Percentiles rank a stretch among this genome's conserved stretches.
Evolutionary conservation across 192 early-diverging fungal species (phyloP).

Genomic region (Coemansia sp.): DNA sequence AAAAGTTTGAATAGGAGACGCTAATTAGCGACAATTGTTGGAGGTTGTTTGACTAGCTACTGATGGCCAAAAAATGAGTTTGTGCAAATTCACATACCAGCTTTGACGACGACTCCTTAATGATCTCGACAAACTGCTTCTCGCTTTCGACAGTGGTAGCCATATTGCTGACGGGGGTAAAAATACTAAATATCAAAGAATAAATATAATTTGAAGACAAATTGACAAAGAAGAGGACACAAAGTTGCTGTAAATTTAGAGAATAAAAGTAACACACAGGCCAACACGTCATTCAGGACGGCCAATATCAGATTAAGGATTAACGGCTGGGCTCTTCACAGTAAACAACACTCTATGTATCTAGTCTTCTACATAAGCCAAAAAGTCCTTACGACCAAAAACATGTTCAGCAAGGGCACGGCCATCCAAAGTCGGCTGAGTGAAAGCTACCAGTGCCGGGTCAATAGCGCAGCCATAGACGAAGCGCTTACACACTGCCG

Average conservation of each 20-base stretch:
- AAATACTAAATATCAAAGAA: neutral
- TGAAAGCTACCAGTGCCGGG: slow-evolving; percentile 49
- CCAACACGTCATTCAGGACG: neutral
- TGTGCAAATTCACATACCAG: slow-evolving; percentile 26
- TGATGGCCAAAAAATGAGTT: neutral
- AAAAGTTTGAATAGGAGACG: neutral
- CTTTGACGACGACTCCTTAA: slow-evolving; percentile 42
- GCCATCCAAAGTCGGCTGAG: slow-evolving; percentile 59
- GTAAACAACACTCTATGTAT: neutral
- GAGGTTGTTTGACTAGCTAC: neutral
- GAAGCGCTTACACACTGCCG: slow-evolving; percentile 44
- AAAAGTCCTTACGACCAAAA: slow-evolving; percentile 56
- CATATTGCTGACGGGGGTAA: slow-evolving; percentile 18
- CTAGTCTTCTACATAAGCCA: slow-evolving; percentile 55
- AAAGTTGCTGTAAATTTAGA: neutral
- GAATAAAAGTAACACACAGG: neutral
- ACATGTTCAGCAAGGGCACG: slow-evolving; percentile 50
- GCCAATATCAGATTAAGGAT: slow-evolving; percentile 8
- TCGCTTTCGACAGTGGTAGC: slow-evolving; percentile 43
- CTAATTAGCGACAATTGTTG: neutral
- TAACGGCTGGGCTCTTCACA: neutral
- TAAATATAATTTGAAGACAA: slow-evolving; percentile 4
- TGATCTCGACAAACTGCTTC: slow-evolving; percentile 49
- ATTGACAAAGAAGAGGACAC: slow-evolving; percentile 11
- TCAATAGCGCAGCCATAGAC: slow-evolving; percentile 49